A percentile compares a stretch with the other conserved stretches of the same genome.
These are phyloP conservation scores for Pythium plurisporium DNA, from an alignment of 352 stramenopile genomes.

Conservation along the genomic window DNA sequence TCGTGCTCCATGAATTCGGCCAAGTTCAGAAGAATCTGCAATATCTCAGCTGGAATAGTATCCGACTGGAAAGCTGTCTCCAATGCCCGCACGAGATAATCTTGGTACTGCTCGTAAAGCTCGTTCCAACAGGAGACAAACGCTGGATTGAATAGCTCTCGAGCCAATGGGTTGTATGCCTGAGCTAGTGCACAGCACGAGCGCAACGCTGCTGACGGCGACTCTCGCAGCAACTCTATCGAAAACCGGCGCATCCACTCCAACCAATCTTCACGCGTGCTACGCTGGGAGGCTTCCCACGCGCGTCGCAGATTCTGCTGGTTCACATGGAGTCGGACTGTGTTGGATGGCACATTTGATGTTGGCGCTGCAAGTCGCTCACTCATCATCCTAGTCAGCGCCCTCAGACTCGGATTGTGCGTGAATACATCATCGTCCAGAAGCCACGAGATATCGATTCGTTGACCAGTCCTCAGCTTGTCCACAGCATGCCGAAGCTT, in stretches of 20 bases:
- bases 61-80: slow-evolving; percentile 93
- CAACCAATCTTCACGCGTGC: slow-evolving; percentile 94
- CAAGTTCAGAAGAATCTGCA: slow-evolving; percentile 97
- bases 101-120: slow-evolving; percentile 88
- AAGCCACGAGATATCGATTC: slow-evolving; percentile 38
- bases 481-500: slow-evolving; percentile 51
- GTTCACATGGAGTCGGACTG: slow-evolving; percentile 87
- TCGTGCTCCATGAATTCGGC: slow-evolving; percentile 99
- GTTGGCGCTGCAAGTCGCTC: slow-evolving; percentile 25
- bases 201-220: slow-evolving; percentile 93
- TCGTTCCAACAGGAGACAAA: slow-evolving; percentile 99
- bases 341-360: slow-evolving; percentile 42
- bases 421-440: slow-evolving; percentile 50
- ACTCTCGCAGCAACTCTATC: slow-evolving; percentile 97
- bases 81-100: slow-evolving; percentile 93
- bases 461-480: slow-evolving; percentile 38
- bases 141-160: slow-evolving; percentile 98
- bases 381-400: slow-evolving; percentile 13
- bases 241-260: slow-evolving; percentile 99
- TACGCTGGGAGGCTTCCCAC: slow-evolving; percentile 81
- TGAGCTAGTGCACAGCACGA: slow-evolving; percentile 95
- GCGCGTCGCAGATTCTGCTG: slow-evolving; percentile 82
- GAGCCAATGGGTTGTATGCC: slow-evolving; percentile 96
- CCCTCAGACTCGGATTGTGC: slow-evolving; percentile 19
- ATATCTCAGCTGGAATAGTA: slow-evolving; percentile 94